phyloP scores from a whole-genome alignment of 768 basidiomycete species.

The Leccinum uliginosum region DNA sequence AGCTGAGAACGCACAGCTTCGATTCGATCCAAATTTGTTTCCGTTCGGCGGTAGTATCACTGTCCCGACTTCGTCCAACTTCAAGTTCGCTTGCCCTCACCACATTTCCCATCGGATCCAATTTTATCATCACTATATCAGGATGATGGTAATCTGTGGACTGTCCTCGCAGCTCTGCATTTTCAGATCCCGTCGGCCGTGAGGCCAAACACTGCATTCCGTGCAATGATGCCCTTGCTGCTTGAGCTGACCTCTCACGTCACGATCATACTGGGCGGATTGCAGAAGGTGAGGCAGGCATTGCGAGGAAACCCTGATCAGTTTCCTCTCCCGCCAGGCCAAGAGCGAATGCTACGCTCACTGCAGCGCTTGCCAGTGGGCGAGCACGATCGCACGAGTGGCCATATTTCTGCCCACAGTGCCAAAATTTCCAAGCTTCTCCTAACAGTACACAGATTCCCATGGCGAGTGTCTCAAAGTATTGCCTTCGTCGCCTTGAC shows the following conservation, averaged over 20 bases:
- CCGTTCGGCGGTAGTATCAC: conserved; percentile 56
- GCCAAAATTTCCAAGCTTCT: conserved; percentile 51
- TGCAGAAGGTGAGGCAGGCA: neutral
- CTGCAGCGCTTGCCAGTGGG: conserved; percentile 55
- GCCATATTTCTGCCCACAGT: conserved; percentile 73
- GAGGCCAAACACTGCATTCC: conserved; percentile 66
- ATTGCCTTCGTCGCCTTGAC: neutral
- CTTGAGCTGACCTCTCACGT: conserved; percentile 10
- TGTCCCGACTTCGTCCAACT: conserved; percentile 66
- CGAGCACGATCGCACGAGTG: conserved; percentile 68
- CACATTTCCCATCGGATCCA: neutral
- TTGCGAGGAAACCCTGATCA: neutral
- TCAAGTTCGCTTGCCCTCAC: conserved; percentile 52
- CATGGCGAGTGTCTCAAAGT: neutral
- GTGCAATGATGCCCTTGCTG: conserved; percentile 37
- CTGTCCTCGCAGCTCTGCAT: conserved; percentile 41
- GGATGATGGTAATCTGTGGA: conserved; percentile 50
- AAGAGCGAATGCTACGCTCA: conserved; percentile 2
- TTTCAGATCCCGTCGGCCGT: conserved; percentile 48
- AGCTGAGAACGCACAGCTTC: conserved; percentile 58
- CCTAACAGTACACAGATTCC: neutral
- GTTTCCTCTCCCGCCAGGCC: neutral
- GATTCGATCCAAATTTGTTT: conserved; percentile 80
- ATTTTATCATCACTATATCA: conserved; percentile 47
- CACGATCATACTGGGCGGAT: neutral